Evolutionary conservation across 148 eudicot genomes (phyloP), one percentile per base, ranked within the genome.

Genomic region (Chenopodium formosanum): DNA sequence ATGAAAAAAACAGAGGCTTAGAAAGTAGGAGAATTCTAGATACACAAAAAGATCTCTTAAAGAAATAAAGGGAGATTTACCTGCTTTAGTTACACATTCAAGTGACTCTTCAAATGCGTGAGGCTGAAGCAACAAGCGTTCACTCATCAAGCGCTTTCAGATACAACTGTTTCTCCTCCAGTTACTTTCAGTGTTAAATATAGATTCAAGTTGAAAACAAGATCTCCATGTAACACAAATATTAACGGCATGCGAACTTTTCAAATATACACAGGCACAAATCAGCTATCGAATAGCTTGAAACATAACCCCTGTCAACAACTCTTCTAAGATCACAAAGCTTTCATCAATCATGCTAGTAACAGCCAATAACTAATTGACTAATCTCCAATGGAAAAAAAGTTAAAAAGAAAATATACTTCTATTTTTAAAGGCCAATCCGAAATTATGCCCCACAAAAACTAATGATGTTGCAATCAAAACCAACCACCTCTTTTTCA

Each of bases 81-180:
- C 81, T 82, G 77, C 70, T 77, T 47, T 23, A n/a, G 32, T 52
- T 14, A 63, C 68, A 14, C 70, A 46, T 17, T 19, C 25, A 60
- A 29, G 40, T 31, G 40, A 37, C 34, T 70, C 58, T 40, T 52
- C 64, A 58, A 31, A 25, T 2, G 62, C 25, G 5, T 56, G 14
- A 40, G 7, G 44, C 44, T 40, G 7, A 40, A 40, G 44, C 44
- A 40, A 6, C 44, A 40, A 5, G 7, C 7, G 7, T 40, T 76
- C 47, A 20, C 48, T 46, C 22, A 70, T 62, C 37, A 77, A 70
- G 31, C 4, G 16, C 4, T 10, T 27, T 66, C 73, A n/a, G 65
- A 14, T 0, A 19, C 66, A 46, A 16, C 14, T 47, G 23, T 7
- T 20, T 60, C 53, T 34, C 27, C 31, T 44, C 5, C 9, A 66